Evolutionary conservation across 129 eudicot genomes (phyloP).

Genomic region (Heracleum sosnowskyi): DNA sequence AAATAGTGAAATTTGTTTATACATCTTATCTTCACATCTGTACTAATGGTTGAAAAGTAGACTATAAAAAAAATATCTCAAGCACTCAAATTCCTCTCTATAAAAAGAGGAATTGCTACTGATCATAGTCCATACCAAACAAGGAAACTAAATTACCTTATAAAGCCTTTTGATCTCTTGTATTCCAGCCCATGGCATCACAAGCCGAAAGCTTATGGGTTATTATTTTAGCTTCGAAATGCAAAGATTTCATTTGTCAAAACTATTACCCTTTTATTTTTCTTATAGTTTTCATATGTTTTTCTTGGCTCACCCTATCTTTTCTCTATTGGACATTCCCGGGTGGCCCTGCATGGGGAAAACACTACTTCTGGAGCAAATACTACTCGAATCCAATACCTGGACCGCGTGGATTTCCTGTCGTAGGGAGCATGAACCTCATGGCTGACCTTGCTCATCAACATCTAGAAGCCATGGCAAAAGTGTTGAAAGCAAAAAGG

Average conservation of each 20-base stretch:
- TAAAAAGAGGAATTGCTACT: not conserved
- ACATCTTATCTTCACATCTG: not conserved
- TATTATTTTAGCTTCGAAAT: constrained; percentile 53
- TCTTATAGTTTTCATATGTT: constrained; percentile 13
- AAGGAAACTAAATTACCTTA: not conserved
- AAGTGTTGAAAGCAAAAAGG: constrained; percentile 34
- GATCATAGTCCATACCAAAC: not conserved
- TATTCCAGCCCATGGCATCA: constrained; percentile 27
- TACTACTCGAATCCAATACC: constrained; percentile 33
- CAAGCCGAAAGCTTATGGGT: constrained; percentile 52
- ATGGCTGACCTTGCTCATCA: constrained; percentile 75
- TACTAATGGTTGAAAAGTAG: not conserved
- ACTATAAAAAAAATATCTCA: not conserved
- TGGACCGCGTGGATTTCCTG: constrained; percentile 62
- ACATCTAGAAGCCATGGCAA: constrained; percentile 51
- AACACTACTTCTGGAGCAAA: constrained; percentile 8
- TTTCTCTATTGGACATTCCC: constrained; percentile 39
- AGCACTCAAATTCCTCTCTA: constrained; percentile 4
- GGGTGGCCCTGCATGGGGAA: constrained; percentile 77
- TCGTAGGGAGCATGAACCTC: constrained; percentile 76
- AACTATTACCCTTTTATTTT: constrained; percentile 17
- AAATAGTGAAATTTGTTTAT: not conserved
- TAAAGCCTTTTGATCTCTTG: not conserved
- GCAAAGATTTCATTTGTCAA: constrained; percentile 30
- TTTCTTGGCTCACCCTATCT: constrained; percentile 21